Base-by-base conservation (phyloP, 73 alveolate species). In the Stentor coeruleus region DNA sequence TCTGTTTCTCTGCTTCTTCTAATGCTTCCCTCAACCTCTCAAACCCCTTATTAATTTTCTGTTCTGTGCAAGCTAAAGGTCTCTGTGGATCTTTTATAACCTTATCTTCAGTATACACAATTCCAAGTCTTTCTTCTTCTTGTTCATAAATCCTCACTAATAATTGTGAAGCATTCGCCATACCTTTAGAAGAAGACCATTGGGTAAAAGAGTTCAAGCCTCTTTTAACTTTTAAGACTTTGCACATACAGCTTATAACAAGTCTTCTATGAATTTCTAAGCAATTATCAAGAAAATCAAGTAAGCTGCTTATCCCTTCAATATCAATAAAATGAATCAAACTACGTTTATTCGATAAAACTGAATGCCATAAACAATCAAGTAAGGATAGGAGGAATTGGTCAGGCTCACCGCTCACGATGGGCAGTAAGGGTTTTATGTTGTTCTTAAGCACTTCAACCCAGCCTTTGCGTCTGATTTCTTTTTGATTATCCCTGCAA, bases 401-500 rank as follows among this genome's bases (percentile, higher is more conserved):
- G 85, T 76, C 93, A 41, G 55, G 90, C 90, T 55, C 85, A 38
- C 77, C 87, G 75, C 35, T 88, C 88, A 11, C 88, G 76, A 60
- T 87, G 83, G 35, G 88, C n/a, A 66, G 74, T 14, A 75, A 57
- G 57, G 86, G 88, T 77, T 92, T 91, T 37, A 95, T 85, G 83
- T 95, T 96, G 72, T 91, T 92, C 79, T 94, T 96, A 75, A 96
- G 89, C 60, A 96, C 81, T 77, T 96, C 99, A 38, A 96, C 93
- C 30, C 98, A 98, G 11, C 99, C 99, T 84, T 96, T 96, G 76
- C 98, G 76, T 87, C 99, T 96, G 88, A 96, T 94, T 85, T 95
- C 96, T 77, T 96, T 96, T 84, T 96, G 94, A 77, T 96, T 95
- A 41, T 91, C 89, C 75, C 96, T 93, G 91, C 95, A 93, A 82